Evolutionary conservation across 2,329 filamentous ascomycete species (phyloP), one percentile per base, ranked within the genome.

Genomic region (Amauroascus niger): DNA sequence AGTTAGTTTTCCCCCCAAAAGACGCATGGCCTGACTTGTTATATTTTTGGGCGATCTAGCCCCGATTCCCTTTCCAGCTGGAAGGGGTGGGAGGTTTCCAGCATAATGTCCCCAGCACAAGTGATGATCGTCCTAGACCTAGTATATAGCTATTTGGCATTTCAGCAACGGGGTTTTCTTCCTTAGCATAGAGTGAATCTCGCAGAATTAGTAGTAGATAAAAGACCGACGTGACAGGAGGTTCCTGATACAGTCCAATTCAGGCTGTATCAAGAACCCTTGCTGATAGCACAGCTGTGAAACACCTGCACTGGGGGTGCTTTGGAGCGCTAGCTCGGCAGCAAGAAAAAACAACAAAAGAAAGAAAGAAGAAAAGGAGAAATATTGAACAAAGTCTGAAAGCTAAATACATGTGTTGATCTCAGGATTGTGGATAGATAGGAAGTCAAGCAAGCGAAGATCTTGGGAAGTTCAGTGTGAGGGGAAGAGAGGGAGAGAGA

Each of bases 21-120:
- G 46, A 28, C 39, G 40, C 47, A 39, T 55, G 53, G 47, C 43
- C 39, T n/a, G 22, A 9, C 20, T 22, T 28, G 37, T n/a, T 44
- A 51, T 44, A 30, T 39, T 18, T 51, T 44, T 35, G 41, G 49
- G 43, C 30, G 50, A 53, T 53, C 50, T 53, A 47, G 50, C 50
- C 50, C 41, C 33, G 50, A 53, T 47, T 37, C 24, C 8, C 41
- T 26, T 45, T 30, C 22, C 41, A 28, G 28, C 24, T 14, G 41
- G 39, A n/a, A n/a, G n/a, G n/a, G n/a, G n/a, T n/a, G n/a, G n/a
- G n/a, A n/a, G n/a, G n/a, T n/a, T n/a, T n/a, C n/a, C n/a, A n/a
- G n/a, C n/a, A n/a, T n/a, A n/a, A n/a, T n/a, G n/a, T n/a, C n/a
- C n/a, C 30, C 11, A 30, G 26, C 18, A 48, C 32, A 22, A 6